A percentile compares a stretch with the other conserved stretches of the same genome.
Evolutionary conservation across 345 rosid genomes (phyloP).

Genomic region (Diplotaxis tenuifolia): DNA sequence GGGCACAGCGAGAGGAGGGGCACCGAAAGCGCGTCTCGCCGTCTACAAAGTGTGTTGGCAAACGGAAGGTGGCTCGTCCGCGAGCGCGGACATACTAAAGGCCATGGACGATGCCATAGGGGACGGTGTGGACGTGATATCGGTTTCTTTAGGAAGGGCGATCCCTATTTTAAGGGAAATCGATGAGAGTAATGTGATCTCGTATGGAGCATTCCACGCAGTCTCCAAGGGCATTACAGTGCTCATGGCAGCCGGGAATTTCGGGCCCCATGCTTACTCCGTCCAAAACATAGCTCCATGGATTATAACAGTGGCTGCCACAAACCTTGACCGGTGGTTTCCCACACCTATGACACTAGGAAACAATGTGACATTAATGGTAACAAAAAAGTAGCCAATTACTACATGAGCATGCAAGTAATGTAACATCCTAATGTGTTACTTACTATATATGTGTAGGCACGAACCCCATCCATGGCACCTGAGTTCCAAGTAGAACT

Average conservation of each 20-base stretch:
- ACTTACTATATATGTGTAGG: conserved; percentile 35
- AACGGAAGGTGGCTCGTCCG: neutral
- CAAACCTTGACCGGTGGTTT: conserved; percentile 47
- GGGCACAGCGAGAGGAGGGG: conserved; percentile 51
- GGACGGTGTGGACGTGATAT: conserved; percentile 37
- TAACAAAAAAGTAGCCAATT: neutral
- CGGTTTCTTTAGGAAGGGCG: conserved; percentile 22
- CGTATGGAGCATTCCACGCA: conserved; percentile 52
- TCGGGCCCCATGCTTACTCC: conserved; percentile 39
- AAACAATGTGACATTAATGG: conserved; percentile 34
- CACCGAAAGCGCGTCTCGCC: conserved; percentile 47
- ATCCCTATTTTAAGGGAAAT: conserved; percentile 34
- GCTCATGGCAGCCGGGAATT: conserved; percentile 43
- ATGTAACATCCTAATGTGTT: neutral
- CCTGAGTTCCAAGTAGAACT: neutral
- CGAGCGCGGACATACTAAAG: conserved; percentile 41
- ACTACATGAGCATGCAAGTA: neutral
- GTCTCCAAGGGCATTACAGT: conserved; percentile 48
- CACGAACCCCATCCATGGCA: conserved; percentile 29
- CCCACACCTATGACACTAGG: conserved; percentile 45
- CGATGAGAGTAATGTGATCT: conserved; percentile 17
- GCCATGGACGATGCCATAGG: conserved; percentile 57
- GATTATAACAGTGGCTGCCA: conserved; percentile 56
- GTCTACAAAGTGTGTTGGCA: conserved; percentile 55
- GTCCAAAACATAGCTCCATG: conserved; percentile 50